Percentiles rank a stretch among this genome's conserved stretches.
Conservation (phyloP, 148 eudicot genomes). For the Salicornia ramosissima region DNA sequence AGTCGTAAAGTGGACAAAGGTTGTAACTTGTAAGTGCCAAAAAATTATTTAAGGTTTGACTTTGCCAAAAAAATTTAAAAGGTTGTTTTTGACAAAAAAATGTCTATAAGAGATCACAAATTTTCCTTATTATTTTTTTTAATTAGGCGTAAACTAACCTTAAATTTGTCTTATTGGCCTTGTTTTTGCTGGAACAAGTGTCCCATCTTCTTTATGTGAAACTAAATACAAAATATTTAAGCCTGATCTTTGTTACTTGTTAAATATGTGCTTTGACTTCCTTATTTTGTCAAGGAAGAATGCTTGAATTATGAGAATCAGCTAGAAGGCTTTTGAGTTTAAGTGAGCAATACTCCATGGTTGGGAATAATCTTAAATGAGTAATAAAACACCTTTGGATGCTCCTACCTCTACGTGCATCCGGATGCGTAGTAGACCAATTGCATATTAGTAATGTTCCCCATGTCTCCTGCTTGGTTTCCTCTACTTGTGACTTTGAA, state of each 20-base stretch:
- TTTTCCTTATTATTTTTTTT: neutral
- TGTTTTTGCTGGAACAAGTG: neutral
- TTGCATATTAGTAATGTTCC: neutral
- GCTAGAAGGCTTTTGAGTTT: neutral
- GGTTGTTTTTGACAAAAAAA: no score
- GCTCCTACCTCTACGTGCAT: no score
- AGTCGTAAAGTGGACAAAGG: no score
- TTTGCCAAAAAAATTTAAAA: no score
- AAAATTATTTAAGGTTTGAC: no score
- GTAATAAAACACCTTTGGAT: no score
- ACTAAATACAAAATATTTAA: neutral
- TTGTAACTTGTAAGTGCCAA: no score
- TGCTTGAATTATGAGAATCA: neutral
- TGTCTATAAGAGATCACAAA: no score
- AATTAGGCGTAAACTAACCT: neutral
- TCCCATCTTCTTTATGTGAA: neutral
- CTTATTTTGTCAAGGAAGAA: neutral
- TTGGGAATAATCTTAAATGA: neutral
- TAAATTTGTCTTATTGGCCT: neutral
- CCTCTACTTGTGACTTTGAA: neutral
- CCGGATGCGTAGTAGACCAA: neutral
- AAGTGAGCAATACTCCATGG: neutral
- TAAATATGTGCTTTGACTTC: neutral
- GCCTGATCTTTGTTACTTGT: neutral
- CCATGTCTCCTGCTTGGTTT: neutral